Percentiles rank a stretch among this genome's conserved stretches.
phyloP scores from a whole-genome alignment of 495 filamentous ascomycete species.

The Neurospora terricola region DNA sequence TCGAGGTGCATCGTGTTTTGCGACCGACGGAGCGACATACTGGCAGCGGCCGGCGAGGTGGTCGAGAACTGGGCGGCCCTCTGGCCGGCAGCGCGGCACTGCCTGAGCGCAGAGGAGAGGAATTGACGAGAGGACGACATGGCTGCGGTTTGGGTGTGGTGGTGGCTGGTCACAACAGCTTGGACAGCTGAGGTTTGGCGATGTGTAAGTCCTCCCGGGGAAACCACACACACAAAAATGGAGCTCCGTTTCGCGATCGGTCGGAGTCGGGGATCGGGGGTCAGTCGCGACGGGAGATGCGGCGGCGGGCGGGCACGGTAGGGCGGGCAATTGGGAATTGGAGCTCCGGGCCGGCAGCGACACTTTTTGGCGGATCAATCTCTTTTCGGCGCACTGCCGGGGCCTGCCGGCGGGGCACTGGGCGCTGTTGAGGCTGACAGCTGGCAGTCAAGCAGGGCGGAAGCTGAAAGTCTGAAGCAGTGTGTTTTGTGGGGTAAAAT shows the following conservation, averaged over 20 bases:
- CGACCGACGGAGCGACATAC: neutral
- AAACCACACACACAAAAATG: neutral
- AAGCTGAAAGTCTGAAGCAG: neutral
- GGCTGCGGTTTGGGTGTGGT: neutral
- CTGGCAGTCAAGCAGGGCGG: neutral
- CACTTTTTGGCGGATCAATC: constrained; percentile 4
- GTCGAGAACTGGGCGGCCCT: constrained; percentile 7
- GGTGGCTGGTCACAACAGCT: neutral
- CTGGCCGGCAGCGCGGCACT: constrained; percentile 1
- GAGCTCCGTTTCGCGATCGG: neutral
- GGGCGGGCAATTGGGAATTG: neutral
- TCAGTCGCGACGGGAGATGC: neutral
- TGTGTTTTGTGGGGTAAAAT: neutral
- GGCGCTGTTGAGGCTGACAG: neutral
- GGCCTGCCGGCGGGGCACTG: neutral
- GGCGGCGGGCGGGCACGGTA: neutral
- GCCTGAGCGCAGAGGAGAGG: constrained; percentile 6
- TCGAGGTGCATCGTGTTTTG: neutral
- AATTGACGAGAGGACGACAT: constrained; percentile 7
- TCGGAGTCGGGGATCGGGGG: neutral
- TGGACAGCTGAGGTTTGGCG: neutral
- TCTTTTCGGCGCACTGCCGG: constrained; percentile 1
- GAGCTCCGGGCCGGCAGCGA: neutral
- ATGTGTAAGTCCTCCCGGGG: neutral
- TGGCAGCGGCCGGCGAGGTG: constrained; percentile 1